Conservation (phyloP, 2,329 filamentous ascomycete species). For the Stagonosporopsis vannaccii region DNA sequence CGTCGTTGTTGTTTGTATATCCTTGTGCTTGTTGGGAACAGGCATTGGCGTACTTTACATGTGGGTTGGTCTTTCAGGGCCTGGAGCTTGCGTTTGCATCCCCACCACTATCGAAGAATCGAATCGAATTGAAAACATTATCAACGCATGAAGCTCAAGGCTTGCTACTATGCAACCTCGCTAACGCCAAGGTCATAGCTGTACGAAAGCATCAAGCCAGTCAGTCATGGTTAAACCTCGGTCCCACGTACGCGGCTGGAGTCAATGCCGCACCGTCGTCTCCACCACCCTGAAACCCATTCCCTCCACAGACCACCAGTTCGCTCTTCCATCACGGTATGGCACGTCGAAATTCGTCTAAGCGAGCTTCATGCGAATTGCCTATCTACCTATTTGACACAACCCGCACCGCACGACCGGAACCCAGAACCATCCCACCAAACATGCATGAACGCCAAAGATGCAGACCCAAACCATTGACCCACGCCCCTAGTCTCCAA, state of each 20-base stretch:
- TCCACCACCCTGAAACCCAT: constrained; percentile 7
- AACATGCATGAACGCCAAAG: constrained; percentile 27
- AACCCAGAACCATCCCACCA: not conserved
- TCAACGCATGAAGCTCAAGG: not conserved
- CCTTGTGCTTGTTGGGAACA: not conserved
- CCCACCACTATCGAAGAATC: not conserved
- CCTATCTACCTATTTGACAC: constrained; percentile 24
- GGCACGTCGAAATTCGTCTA: constrained; percentile 13
- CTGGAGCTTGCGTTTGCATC: constrained; percentile 8
- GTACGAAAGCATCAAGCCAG: not conserved
- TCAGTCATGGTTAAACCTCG: not conserved
- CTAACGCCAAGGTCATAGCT: not conserved
- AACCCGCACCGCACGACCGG: constrained; percentile 19
- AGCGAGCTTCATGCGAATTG: not conserved
- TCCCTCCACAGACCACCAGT: constrained; percentile 15
- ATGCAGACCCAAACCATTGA: constrained; percentile 4
- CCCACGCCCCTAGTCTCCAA: not conserved
- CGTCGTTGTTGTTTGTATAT: not conserved
- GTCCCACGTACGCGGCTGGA: not conserved
- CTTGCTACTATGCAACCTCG: too few relatives aligned
- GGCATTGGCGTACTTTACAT: constrained; percentile 2
- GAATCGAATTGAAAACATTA: not conserved
- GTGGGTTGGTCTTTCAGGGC: constrained; percentile 17
- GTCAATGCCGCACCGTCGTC: constrained; percentile 1
- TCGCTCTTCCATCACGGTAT: constrained; percentile 1